Evolutionary conservation across 345 rosid genomes (phyloP), one percentile per base, ranked within the genome.

Genomic region (Draba incana): DNA sequence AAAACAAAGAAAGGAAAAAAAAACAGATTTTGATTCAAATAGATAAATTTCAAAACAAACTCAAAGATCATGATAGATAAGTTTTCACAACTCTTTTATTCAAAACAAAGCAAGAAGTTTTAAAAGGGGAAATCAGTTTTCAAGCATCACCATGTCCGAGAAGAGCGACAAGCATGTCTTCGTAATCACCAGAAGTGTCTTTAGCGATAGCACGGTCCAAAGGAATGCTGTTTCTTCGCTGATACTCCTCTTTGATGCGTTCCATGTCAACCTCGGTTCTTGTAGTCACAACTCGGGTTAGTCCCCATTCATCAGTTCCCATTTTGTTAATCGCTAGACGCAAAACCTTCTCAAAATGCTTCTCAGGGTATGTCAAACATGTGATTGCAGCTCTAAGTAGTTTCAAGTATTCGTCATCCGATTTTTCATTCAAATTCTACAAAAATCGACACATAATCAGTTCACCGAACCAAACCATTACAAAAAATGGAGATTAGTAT

Each of bases 271-370:
- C 74, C 77, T 89, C 96, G 14, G 92, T 85, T 66, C 92, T 68
- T 1, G 87, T 90, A 12, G 90, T 65, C 51, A 93, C 82, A 38
- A 88, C 84, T 37, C 97, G 73, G 1, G 97, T 88, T 4, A 93
- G 81, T 14, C 79, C 92, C 64, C 89, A 90, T 78, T 90, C 96
- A 43, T 90, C 92, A 9, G 92, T 92, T 77, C 96, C 97, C 11
- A 49, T 64, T 56, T 10, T 88, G 71, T 88, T 84, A 50, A 92
- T 83, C 1, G 93, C 81, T 10, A 70, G 79, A 57, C 90, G 86
- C 25, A 92, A 76, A 45, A 81, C 80, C 76, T 91, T 84, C 79
- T 78, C 87, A 35, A 85, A 90, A 62, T 86, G 82, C 46, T 68
- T 81, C 79, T 84, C 88, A 1, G 93, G 92, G 46, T 75, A 74